Conservation (phyloP, 2,329 filamentous ascomycete genomes). For the Chalara sp. region DNA sequence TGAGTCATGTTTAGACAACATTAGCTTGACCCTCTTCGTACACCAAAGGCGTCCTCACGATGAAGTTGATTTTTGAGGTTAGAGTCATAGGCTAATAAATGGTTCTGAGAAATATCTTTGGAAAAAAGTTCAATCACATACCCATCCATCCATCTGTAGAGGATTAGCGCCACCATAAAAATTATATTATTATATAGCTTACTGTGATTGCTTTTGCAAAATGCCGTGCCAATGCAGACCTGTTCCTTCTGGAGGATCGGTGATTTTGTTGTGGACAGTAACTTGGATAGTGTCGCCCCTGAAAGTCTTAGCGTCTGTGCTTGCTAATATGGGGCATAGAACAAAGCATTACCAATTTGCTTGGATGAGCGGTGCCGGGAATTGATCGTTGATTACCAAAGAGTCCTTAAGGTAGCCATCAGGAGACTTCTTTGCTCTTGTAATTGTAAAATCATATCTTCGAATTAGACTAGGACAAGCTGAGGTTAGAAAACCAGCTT, state of each 20-base stretch:
- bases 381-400: slow-evolving; percentile 29
- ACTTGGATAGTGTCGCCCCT: slow-evolving; percentile 44
- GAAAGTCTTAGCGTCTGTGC: neutral
- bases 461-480: slow-evolving; percentile 27
- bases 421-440: slow-evolving; percentile 21
- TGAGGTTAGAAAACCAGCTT: neutral
- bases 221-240: slow-evolving; percentile 42
- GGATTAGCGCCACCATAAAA: slow-evolving; percentile 14
- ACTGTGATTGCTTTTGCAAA: slow-evolving; percentile 31
- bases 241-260: slow-evolving; percentile 27
- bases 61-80: no score
- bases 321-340: no score
- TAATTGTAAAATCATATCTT: slow-evolving; percentile 24
- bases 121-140: no score
- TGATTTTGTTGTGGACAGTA: slow-evolving; percentile 63
- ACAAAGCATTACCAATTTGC: slow-evolving; percentile 24
- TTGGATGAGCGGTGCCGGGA: slow-evolving; percentile 28
- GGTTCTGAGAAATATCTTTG: no score
- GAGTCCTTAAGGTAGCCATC: slow-evolving; percentile 46
- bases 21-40: no score
- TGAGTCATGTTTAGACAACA: no score
- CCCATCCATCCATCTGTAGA: slow-evolving; percentile 30
- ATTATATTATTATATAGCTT: neutral
- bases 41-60: no score
- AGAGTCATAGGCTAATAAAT: no score